Conservation (phyloP, 305 asterid species). For the Solanum hybrid region DNA sequence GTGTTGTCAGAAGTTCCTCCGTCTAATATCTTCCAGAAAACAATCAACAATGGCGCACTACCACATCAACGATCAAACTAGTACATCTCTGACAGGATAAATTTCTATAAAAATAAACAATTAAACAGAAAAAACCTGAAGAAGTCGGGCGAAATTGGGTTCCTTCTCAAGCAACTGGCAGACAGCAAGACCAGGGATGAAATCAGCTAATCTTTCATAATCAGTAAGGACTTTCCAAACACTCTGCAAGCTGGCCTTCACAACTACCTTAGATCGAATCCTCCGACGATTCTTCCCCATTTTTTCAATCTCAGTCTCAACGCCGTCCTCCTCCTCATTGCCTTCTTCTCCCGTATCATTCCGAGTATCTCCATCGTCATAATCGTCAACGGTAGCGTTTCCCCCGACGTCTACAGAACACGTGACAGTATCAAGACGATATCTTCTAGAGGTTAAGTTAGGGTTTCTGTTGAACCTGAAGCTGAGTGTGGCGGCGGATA, state of each 20-base stretch:
- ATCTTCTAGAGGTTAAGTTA: background rate
- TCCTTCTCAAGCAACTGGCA: slow-evolving; percentile 67
- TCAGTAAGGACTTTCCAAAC: slow-evolving; percentile 70
- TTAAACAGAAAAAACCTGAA: slow-evolving; percentile 43
- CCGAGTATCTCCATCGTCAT: slow-evolving; percentile 7
- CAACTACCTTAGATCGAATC: slow-evolving; percentile 49
- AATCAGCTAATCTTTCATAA: slow-evolving; percentile 77
- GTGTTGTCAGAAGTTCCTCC: background rate
- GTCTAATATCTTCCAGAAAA: background rate
- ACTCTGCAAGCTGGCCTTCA: slow-evolving; percentile 53
- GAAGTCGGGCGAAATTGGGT: slow-evolving; percentile 61
- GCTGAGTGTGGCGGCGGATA: background rate
- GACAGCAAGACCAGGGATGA: slow-evolving; percentile 77
- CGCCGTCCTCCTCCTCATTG: slow-evolving; percentile 13
- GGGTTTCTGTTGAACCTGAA: background rate
- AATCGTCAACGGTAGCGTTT: background rate
- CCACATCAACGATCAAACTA: background rate
- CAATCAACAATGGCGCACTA: background rate
- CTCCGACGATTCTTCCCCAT: slow-evolving; percentile 52
- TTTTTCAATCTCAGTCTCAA: slow-evolving; percentile 47
- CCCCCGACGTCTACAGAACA: background rate
- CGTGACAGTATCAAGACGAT: background rate
- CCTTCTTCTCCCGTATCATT: slow-evolving; percentile 5
- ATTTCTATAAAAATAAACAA: background rate
- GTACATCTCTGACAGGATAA: background rate